Evolutionary conservation across 164 flowering plant genomes (phyloP).

Genomic region (Liquidambar formosana): DNA sequence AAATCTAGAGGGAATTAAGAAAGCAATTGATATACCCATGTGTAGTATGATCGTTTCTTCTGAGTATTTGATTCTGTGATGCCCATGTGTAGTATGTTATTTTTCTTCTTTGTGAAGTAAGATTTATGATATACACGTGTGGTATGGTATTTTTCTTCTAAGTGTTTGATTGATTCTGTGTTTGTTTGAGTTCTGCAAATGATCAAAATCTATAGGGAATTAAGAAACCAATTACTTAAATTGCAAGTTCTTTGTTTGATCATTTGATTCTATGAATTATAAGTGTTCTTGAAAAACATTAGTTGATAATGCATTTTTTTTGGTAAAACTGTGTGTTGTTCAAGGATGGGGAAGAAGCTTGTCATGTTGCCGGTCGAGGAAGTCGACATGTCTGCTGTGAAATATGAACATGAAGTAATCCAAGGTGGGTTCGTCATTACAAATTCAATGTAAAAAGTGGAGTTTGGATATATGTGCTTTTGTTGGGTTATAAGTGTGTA

Average conservation of each 20-base stretch:
- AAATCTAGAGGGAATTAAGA: too few relatives aligned
- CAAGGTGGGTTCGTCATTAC: conserved; percentile 36
- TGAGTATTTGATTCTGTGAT: too few relatives aligned
- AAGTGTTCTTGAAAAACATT: background rate
- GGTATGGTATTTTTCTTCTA: too few relatives aligned
- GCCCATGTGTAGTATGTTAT: too few relatives aligned
- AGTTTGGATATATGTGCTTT: background rate
- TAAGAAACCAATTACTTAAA: background rate
- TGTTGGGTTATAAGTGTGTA: too few relatives aligned
- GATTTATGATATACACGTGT: too few relatives aligned
- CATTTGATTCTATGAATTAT: background rate
- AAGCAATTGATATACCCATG: too few relatives aligned
- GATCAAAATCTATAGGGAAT: background rate
- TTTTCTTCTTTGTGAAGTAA: too few relatives aligned
- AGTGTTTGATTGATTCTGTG: too few relatives aligned
- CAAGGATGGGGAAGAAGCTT: conserved; percentile 53
- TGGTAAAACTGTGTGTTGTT: background rate
- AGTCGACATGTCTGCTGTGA: conserved; percentile 57
- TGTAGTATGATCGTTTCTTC: too few relatives aligned
- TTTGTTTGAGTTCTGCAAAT: background rate
- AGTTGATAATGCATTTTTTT: background rate
- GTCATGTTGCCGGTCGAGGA: conserved; percentile 59
- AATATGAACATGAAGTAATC: conserved; percentile 48
- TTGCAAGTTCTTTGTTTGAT: conserved; percentile 1
- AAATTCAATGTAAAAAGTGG: too few relatives aligned